Evolutionary conservation across 176 grass and related monocot species (phyloP), one percentile per base, ranked within the genome.

Genomic region (Microstegium vimineum): DNA sequence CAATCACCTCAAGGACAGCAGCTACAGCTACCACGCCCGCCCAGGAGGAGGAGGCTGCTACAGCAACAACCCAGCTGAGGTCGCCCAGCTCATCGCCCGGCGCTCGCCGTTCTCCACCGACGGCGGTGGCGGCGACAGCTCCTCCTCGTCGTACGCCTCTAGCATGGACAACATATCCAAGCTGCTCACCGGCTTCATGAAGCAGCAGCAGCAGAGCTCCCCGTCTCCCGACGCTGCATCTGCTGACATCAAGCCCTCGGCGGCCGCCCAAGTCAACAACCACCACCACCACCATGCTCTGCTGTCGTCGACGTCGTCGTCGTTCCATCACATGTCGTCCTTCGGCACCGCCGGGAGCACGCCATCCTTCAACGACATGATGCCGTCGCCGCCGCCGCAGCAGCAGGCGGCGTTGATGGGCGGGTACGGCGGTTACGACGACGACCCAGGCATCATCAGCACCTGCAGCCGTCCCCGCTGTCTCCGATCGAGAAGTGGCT

Each of bases 121-220:
- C 70, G 9, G 16, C 7, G 56, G 42, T 13, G 75, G 25, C n/a
- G n/a, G n/a, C 32, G 67, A 45, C 43, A 78, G 72, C 59, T 66
- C 69, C 35, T 81, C 86, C 0, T 89, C 79, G 18, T 79, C 87
- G 10, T 97, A 97, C 62, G 94, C 91, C 72, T 89, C 94, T 45
- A 97, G 94, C 84, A 83, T 92, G 65, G 94, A 93, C 75, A 97
- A 97, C 86, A 93, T 93, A 69, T 97, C 91, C 46, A 97, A 70
- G 66, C 89, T 97, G 45, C 74, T 97, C 36, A 49, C 87, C 49
- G 78, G 86, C 33, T 97, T 94, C 92, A 87, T 94, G 92, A 86
- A 86, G 52, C 20, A 23, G 52, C n/a, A n/a, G n/a, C 52, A 59
- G 56, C 56, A 89, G 51, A 83, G 75, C 43, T 52, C 71, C 46